Percentiles rank a stretch among this genome's conserved stretches.
These are phyloP conservation scores for Suillus paluster DNA, from an alignment of 768 basidiomycete genomes.

Conservation along the genomic window DNA sequence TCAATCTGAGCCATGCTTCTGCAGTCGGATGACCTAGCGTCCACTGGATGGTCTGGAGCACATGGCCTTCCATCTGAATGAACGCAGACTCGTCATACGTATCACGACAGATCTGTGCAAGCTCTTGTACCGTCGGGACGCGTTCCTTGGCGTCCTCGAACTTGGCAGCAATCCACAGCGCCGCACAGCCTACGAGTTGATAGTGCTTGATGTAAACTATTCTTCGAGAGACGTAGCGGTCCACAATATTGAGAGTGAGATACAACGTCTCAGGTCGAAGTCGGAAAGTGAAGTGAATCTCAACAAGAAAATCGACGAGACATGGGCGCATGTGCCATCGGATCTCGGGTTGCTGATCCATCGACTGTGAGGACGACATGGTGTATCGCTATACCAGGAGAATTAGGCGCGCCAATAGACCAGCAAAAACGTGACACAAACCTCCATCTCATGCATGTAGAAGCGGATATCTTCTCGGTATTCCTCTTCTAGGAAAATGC, in stretches of 20 bases:
- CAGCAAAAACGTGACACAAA: slow-evolving; percentile 45
- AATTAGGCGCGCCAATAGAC: slow-evolving; percentile 12
- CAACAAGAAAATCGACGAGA: slow-evolving; percentile 98
- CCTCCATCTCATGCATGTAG: slow-evolving; percentile 99
- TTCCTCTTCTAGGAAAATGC: slow-evolving; percentile 89
- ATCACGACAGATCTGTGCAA: slow-evolving; percentile 93
- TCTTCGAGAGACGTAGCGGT: slow-evolving; percentile 98
- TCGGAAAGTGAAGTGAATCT: slow-evolving; percentile 97
- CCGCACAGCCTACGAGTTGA: slow-evolving; percentile 97
- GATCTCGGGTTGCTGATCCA: slow-evolving; percentile 99
- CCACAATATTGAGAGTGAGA: slow-evolving; percentile 97
- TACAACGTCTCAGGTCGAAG: slow-evolving; percentile 98
- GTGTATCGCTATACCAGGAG: slow-evolving; percentile 65
- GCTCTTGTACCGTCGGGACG: slow-evolving; percentile 93
- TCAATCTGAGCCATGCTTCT: slow-evolving; percentile 92
- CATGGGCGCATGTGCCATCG: slow-evolving; percentile 99
- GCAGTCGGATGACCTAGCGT: slow-evolving; percentile 96
- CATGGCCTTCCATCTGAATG: slow-evolving; percentile 99
- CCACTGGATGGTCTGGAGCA: slow-evolving; percentile 96
- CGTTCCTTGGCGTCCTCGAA: slow-evolving; percentile 99
- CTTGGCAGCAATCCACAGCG: slow-evolving; percentile 99
- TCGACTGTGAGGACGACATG: slow-evolving; percentile 90
- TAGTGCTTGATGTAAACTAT: slow-evolving; percentile 99
- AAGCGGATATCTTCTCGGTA: slow-evolving; percentile 90
- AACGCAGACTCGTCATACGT: slow-evolving; percentile 98